Conservation (phyloP, 345 rosid species). For the Hypericum perforatum region DNA sequence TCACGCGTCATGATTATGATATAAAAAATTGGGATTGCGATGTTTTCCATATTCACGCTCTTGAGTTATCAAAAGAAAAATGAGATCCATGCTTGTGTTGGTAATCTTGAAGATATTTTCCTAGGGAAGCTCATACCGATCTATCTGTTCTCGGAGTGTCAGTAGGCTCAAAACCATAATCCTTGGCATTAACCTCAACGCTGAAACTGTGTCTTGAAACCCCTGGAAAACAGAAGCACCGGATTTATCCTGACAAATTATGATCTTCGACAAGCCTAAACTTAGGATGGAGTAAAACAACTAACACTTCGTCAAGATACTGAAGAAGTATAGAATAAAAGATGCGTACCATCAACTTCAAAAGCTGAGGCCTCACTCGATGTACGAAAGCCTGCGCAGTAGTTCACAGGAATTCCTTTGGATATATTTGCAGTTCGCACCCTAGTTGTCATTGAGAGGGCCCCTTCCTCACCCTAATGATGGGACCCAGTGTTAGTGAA, state of each 20-base stretch:
- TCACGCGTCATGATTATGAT: too few relatives aligned
- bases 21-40: too few relatives aligned
- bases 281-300: too few relatives aligned
- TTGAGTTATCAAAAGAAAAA: too few relatives aligned
- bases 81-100: too few relatives aligned
- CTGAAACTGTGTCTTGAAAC: slow-evolving; percentile 69
- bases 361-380: slow-evolving; percentile 43
- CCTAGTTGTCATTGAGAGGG: slow-evolving; percentile 91
- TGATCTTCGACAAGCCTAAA: too few relatives aligned
- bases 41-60: too few relatives aligned
- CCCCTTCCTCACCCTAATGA: slow-evolving; percentile 90
- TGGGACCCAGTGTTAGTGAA: slow-evolving; percentile 12
- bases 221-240: slow-evolving; percentile 32
- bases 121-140: slow-evolving; percentile 43
- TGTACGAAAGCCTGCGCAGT: slow-evolving; percentile 92
- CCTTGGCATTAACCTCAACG: slow-evolving; percentile 74
- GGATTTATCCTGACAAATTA: background rate
- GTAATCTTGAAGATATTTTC: background rate
- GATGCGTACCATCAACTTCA: slow-evolving; percentile 65
- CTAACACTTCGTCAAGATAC: background rate
- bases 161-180: slow-evolving; percentile 77
- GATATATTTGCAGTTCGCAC: slow-evolving; percentile 52
- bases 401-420: slow-evolving; percentile 87
- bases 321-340: background rate
- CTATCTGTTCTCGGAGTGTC: slow-evolving; percentile 90